phyloP scores from a whole-genome alignment of 129 eudicot genomes.

The Daucus carota region DH1_v3.0 NC_030381.2:48660001-48660500 shows the following conservation, averaged over 20 bases:
- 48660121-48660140: slow-evolving; percentile 22
- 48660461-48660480: slow-evolving; percentile 32
- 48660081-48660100: slow-evolving; percentile 17
- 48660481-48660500: slow-evolving; percentile 86
- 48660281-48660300: slow-evolving; percentile 3
- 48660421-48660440: slow-evolving; percentile 66
- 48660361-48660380: slow-evolving; percentile 19
- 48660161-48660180: slow-evolving; percentile 30
- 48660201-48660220: slow-evolving; percentile 1
- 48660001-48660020: neutral
- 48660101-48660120: slow-evolving; percentile 28
- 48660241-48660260: slow-evolving; percentile 16
- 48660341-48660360: slow-evolving; percentile 36
- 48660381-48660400: slow-evolving; percentile 60
- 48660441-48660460: slow-evolving; percentile 29
- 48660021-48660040: neutral
- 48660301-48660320: slow-evolving; percentile 26
- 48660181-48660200: slow-evolving; percentile 12
- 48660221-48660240: slow-evolving; percentile 9
- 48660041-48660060: neutral
- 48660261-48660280: slow-evolving; percentile 8
- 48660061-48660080: slow-evolving; percentile 26
- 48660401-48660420: slow-evolving; percentile 60
- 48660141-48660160: slow-evolving; percentile 33
- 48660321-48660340: slow-evolving; percentile 47